phyloP scores from a whole-genome alignment of 768 basidiomycete species.

The Russula foetens region DNA sequence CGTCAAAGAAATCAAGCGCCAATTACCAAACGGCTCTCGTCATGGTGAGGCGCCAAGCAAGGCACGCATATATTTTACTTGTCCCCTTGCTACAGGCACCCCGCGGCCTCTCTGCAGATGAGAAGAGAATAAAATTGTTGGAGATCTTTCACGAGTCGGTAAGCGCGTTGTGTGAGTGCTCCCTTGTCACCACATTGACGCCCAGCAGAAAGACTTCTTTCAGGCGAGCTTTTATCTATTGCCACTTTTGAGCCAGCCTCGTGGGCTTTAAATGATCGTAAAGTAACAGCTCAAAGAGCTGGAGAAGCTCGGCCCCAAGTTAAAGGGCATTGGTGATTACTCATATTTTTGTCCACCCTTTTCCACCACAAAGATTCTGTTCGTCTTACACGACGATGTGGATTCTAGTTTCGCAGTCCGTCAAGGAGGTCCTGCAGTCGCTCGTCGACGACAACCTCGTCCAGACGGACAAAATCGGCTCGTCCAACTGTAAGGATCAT shows the following conservation, averaged over 20 bases:
- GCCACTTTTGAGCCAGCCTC: background rate
- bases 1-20: background rate
- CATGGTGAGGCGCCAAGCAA: background rate
- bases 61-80: slow-evolving; percentile 1
- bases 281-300: slow-evolving; percentile 77
- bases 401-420: slow-evolving; percentile 69
- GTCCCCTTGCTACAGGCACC: slow-evolving; percentile 9
- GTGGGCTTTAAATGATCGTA: background rate
- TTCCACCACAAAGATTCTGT: background rate
- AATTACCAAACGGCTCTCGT: background rate
- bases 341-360: background rate
- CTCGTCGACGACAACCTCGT: slow-evolving; percentile 84
- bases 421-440: slow-evolving; percentile 86
- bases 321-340: slow-evolving; percentile 78
- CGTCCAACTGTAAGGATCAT: slow-evolving; percentile 73
- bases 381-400: background rate
- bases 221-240: slow-evolving; percentile 44
- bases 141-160: slow-evolving; percentile 95
- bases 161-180: slow-evolving; percentile 4
- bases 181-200: background rate
- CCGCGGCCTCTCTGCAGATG: slow-evolving; percentile 73
- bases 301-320: slow-evolving; percentile 80
- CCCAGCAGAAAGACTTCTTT: slow-evolving; percentile 70
- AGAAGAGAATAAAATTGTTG: slow-evolving; percentile 80
- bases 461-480: slow-evolving; percentile 86